Evolutionary conservation across 179 eudicot species (phyloP).

Genomic region (Silene noctiflora): DNA sequence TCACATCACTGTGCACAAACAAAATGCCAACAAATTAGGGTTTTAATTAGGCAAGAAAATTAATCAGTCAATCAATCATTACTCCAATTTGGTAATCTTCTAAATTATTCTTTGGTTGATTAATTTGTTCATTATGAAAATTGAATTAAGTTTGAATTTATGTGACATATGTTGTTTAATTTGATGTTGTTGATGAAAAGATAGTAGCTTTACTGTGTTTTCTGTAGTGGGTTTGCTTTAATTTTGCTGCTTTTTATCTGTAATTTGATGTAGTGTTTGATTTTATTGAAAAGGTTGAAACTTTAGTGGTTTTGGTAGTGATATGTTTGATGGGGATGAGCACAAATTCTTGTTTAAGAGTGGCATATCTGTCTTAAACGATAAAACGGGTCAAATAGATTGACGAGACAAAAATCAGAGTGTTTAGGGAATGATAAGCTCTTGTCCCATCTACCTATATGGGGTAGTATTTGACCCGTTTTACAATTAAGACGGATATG

Average conservation of each 20-base stretch:
- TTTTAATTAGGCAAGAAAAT: slow-evolving; percentile 13
- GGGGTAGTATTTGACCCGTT: too few species aligned
- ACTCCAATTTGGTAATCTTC: background rate
- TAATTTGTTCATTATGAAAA: background rate
- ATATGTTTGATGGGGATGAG: slow-evolving; percentile 1
- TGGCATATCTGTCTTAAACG: too few species aligned
- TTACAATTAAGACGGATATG: too few species aligned
- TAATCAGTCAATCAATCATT: background rate
- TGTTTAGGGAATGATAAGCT: too few species aligned
- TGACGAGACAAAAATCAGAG: too few species aligned
- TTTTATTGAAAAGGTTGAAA: slow-evolving; percentile 9
- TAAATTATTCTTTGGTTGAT: background rate
- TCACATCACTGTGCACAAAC: background rate
- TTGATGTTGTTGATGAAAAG: slow-evolving; percentile 12
- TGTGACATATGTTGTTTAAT: background rate
- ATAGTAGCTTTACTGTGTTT: slow-evolving; percentile 15
- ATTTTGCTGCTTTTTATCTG: slow-evolving; percentile 21
- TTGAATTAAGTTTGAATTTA: background rate
- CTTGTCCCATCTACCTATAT: too few species aligned
- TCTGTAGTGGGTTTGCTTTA: slow-evolving; percentile 18
- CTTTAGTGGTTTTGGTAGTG: slow-evolving; percentile 17
- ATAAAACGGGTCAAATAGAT: too few species aligned
- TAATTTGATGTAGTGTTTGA: slow-evolving; percentile 11
- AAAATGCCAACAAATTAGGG: slow-evolving; percentile 30
- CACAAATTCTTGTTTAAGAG: too few species aligned